A percentile compares a stretch with the other conserved stretches of the same genome.
Conservation (phyloP, 805 yeast species). For the Hanseniaspora vineae region DNA sequence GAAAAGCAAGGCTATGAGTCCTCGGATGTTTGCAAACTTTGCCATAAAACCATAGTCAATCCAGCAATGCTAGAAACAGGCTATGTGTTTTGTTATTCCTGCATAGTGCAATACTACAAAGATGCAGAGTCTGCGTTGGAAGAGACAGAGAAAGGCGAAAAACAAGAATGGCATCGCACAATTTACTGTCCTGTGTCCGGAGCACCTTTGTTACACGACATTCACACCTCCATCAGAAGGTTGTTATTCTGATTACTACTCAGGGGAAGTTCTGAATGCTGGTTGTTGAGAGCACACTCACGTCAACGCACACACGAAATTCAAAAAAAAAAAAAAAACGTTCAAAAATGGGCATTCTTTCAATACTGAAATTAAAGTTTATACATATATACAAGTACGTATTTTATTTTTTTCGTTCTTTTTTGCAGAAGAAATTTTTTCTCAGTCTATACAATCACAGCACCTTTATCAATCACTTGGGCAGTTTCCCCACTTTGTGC, state of each 20-base stretch:
- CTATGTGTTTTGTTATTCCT: conserved; percentile 75
- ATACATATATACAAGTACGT: conserved; percentile 65
- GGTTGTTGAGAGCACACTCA: too few relatives aligned
- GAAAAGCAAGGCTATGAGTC: background rate
- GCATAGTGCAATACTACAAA: conserved; percentile 45
- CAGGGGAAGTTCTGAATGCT: too few relatives aligned
- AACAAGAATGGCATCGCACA: conserved; percentile 24
- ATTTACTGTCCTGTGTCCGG: conserved; percentile 83
- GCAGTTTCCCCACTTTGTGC: conserved; percentile 30
- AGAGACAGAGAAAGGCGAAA: too few relatives aligned
- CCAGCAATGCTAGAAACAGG: conserved; percentile 91
- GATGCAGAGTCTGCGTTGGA: background rate
- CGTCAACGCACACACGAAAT: too few relatives aligned
- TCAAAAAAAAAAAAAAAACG: too few relatives aligned
- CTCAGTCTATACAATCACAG: background rate
- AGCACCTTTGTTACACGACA: conserved; percentile 28
- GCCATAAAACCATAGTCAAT: conserved; percentile 49
- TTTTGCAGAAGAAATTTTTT: background rate
- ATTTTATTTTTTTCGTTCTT: conserved; percentile 21
- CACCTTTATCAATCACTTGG: conserved; percentile 1
- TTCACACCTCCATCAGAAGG: background rate
- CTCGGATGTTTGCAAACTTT: conserved; percentile 49
- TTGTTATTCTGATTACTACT: background rate
- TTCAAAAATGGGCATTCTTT: too few relatives aligned
- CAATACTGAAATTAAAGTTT: conserved; percentile 9